Percentiles rank a stretch among this genome's conserved stretches.
Evolutionary conservation across 495 filamentous ascomycete species (phyloP).

Genomic region (Neurospora sp.): DNA sequence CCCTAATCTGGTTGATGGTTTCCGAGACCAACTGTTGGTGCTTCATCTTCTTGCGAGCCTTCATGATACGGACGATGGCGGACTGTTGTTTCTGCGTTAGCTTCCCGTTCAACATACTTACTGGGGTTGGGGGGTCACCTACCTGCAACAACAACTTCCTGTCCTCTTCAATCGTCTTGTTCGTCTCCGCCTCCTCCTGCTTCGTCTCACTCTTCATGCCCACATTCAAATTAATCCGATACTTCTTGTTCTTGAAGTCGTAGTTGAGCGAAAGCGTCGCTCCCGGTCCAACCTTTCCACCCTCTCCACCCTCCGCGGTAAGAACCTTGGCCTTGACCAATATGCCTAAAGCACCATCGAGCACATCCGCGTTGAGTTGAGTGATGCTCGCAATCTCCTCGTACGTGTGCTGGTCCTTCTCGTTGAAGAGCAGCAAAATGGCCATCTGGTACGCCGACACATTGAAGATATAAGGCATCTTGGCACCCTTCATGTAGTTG

Average conservation of each 20-base stretch:
- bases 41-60: constrained; percentile 97
- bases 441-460: constrained; percentile 98
- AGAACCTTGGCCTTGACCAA: constrained; percentile 88
- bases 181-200: constrained; percentile 90
- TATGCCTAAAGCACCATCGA: constrained; percentile 76
- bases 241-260: constrained; percentile 95
- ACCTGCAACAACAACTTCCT: constrained; percentile 94
- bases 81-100: constrained; percentile 45
- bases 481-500: constrained; percentile 79
- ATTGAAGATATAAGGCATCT: constrained; percentile 92
- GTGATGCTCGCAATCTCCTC: constrained; percentile 78
- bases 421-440: constrained; percentile 92
- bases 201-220: constrained; percentile 90
- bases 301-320: constrained; percentile 47
- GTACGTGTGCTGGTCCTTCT: constrained; percentile 73
- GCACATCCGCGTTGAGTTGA: constrained; percentile 61
- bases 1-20: constrained; percentile 86
- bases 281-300: constrained; percentile 63
- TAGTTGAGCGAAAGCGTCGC: constrained; percentile 75
- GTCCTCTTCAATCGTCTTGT: constrained; percentile 99
- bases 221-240: constrained; percentile 92
- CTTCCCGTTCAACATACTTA: too few relatives aligned
- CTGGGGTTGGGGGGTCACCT: constrained; percentile 45
- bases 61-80: constrained; percentile 98
- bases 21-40: constrained; percentile 87